These are phyloP conservation scores for Scleromitrula shiraiana DNA, from an alignment of 2,329 filamentous ascomycete genomes.

Conservation along the genomic window DNA sequence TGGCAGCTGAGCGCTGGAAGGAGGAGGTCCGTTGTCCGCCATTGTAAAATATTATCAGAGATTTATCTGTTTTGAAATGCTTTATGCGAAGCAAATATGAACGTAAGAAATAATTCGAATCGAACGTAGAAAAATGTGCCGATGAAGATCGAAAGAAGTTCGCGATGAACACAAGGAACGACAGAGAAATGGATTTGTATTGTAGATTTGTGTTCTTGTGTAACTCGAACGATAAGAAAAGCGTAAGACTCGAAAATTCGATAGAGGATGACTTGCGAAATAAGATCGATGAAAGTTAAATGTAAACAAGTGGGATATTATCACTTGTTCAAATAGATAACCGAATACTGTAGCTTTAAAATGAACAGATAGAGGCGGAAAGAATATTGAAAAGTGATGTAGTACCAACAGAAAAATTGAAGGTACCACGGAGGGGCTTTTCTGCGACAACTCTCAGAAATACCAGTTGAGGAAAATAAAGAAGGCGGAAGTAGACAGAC, in stretches of 20 bases:
- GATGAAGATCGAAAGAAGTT: slow-evolving; percentile 16
- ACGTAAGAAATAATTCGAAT: slow-evolving; percentile 12
- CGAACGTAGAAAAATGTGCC: slow-evolving; percentile 15
- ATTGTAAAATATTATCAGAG: slow-evolving; percentile 42
- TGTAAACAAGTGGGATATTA: slow-evolving; percentile 22
- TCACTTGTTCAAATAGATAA: slow-evolving; percentile 14
- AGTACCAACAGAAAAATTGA: slow-evolving; percentile 19
- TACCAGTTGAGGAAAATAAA: slow-evolving; percentile 17
- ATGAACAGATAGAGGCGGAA: slow-evolving; percentile 15
- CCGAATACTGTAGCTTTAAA: not conserved
- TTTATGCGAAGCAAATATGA: slow-evolving; percentile 21
- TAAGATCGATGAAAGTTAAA: slow-evolving; percentile 22
- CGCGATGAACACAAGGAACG: slow-evolving; percentile 19
- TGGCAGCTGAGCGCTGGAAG: slow-evolving; percentile 58
- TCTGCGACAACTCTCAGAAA: slow-evolving; percentile 19
- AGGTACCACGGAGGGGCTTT: slow-evolving; percentile 17
- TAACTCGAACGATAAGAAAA: slow-evolving; percentile 28
- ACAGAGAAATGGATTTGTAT: slow-evolving; percentile 18
- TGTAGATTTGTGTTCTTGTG: slow-evolving; percentile 20
- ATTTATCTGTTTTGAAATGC: slow-evolving; percentile 16
- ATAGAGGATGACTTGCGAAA: slow-evolving; percentile 22
- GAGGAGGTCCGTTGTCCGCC: slow-evolving; percentile 65
- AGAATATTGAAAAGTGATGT: slow-evolving; percentile 21
- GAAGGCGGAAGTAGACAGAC: slow-evolving; percentile 24
- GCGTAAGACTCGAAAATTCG: slow-evolving; percentile 23